Base-by-base conservation (phyloP, 768 basidiomycete species). In the Boletus edulis region DNA sequence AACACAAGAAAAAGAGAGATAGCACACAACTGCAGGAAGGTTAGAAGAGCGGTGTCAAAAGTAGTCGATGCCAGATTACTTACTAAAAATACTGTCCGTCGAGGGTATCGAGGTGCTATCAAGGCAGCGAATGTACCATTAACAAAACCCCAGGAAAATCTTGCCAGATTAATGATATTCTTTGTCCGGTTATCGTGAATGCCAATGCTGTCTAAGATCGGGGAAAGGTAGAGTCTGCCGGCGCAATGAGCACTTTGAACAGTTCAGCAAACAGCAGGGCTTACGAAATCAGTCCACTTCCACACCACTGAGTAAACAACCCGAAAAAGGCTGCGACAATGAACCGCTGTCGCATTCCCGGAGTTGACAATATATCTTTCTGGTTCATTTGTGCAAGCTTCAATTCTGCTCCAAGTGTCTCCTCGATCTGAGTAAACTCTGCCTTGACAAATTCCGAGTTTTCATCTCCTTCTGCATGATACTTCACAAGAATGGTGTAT, bases 401-500 rank as follows among this genome's bases (percentile, higher is more conserved):
- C 17, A 53, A 8, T 29, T 64, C 62, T 11, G 34, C 48, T 61
- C 80, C 77, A 6, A 85, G 64, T 0, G 83, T 83, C 55, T 75
- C 72, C 62, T 81, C 75, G 55, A 85, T 84, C 67, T 84, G 75
- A 2, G 73, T 72, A 61, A 73, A 83, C 60, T 84, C 83, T 1
- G 82, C 80, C 60, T 78, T 79, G 49, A 81, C 81, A 46, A 85
- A 79, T 56, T 80, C 79, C 2, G 79, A 78, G 31, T 43, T 22
- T 45, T 54, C 63, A 58, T 86, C 77, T 5, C 83, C 82, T 52
- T 85, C 83, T 1, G 79, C 84, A 56, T 85, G 84, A 49, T 84
- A 85, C 55, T 80, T 82, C 18, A 70, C 76, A 27, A 85, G 72
- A 39, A 81, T 74, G 1, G 65, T 70, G 52, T 69, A 66, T 0